phyloP scores from a whole-genome alignment of 495 filamentous ascomycete genomes.

The Hypoxylon fragiforme region DNA sequence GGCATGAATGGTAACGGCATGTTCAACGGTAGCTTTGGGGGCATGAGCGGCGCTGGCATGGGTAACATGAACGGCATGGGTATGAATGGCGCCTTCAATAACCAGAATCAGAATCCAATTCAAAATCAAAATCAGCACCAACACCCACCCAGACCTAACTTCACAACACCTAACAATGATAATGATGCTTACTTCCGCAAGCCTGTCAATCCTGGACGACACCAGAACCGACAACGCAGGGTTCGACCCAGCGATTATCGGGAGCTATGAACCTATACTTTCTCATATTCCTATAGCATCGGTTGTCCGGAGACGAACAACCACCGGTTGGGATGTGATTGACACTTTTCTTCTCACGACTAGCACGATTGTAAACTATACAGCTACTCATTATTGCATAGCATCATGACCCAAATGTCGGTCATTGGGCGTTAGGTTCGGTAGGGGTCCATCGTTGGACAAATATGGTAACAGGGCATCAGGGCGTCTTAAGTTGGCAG shows the following conservation, averaged over 20 bases:
- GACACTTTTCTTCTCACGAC: slow-evolving; percentile 3
- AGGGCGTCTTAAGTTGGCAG: not conserved
- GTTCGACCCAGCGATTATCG: slow-evolving; percentile 86
- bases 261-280: slow-evolving; percentile 61
- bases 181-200: slow-evolving; percentile 94
- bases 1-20: slow-evolving; percentile 56
- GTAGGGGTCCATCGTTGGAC: slow-evolving; percentile 17
- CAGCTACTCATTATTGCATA: slow-evolving; percentile 6
- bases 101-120: slow-evolving; percentile 46
- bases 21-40: slow-evolving; percentile 36
- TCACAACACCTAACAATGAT: slow-evolving; percentile 66
- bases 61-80: slow-evolving; percentile 31
- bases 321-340: not conserved
- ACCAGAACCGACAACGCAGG: slow-evolving; percentile 75
- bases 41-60: slow-evolving; percentile 55
- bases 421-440: slow-evolving; percentile 23
- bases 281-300: not conserved
- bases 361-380: slow-evolving; percentile 23
- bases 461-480: not conserved
- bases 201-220: slow-evolving; percentile 92
- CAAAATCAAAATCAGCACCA: slow-evolving; percentile 39
- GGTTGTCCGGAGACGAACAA: not conserved
- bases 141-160: slow-evolving; percentile 64
- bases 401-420: slow-evolving; percentile 19
- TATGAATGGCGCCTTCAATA: slow-evolving; percentile 40